Conservation (phyloP, 2,329 filamentous ascomycete species). For the Penicillium psychrosexuale region DNA sequence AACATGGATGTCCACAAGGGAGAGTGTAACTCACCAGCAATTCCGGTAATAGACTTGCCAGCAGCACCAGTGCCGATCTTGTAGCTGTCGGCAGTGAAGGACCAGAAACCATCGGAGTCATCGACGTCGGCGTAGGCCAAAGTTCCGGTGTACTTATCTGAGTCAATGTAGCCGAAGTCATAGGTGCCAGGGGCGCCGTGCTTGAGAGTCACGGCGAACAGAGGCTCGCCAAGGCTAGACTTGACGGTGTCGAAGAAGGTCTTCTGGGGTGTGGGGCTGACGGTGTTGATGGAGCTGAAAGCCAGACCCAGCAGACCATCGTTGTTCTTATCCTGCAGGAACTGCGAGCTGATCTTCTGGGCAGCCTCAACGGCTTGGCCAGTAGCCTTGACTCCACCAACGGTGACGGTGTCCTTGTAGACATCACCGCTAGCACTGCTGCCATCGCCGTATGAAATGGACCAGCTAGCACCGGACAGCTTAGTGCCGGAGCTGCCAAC, state of each 20-base stretch:
- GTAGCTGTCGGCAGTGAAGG: constrained; percentile 57
- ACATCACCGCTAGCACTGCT: constrained; percentile 62
- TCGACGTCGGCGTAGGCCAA: constrained; percentile 58
- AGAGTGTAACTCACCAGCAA: constrained; percentile 46
- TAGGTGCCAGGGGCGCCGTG: constrained; percentile 52
- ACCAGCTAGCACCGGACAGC: constrained; percentile 54
- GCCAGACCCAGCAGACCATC: constrained; percentile 61
- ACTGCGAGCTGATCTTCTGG: constrained; percentile 53
- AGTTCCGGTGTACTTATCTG: constrained; percentile 55
- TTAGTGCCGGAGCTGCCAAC: constrained; percentile 49
- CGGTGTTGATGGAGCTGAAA: constrained; percentile 59
- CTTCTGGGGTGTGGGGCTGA: constrained; percentile 49
- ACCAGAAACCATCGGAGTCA: constrained; percentile 61
- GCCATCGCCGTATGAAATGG: constrained; percentile 64
- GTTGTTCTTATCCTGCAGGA: constrained; percentile 51
- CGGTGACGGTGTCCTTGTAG: constrained; percentile 61
- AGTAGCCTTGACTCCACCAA: constrained; percentile 59
- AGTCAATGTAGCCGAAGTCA: constrained; percentile 60
- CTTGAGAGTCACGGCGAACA: constrained; percentile 57
- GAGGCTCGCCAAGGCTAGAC: constrained; percentile 46
- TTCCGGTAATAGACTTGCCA: constrained; percentile 48
- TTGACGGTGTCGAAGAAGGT: constrained; percentile 63
- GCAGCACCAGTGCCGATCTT: constrained; percentile 49
- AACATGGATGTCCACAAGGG: no score
- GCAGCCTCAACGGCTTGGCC: constrained; percentile 66